Evolutionary conservation across 2,329 filamentous ascomycete genomes (phyloP), one percentile per base, ranked within the genome.

Genomic region (Beauveria brongniartii): DNA sequence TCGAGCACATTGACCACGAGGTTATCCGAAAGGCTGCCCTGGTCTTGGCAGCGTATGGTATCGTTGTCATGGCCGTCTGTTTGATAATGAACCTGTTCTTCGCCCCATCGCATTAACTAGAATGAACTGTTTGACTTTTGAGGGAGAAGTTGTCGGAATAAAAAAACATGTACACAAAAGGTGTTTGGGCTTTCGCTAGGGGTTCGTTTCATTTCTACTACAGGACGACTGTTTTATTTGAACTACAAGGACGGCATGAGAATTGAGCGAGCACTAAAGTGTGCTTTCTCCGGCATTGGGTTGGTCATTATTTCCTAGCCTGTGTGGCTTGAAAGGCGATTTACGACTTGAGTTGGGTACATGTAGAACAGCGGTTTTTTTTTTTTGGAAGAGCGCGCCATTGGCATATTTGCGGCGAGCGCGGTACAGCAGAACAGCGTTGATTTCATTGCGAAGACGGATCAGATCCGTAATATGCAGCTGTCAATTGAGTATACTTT

Each of bases 61-160:
- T 91, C 9, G 75, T 89, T 54, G 92, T 99, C 58, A 97, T 99
- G 94, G 77, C 90, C 30, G 87, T 93, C 53, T 97, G 92, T 71
- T 75, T 99, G 67, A 77, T 84, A 48, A 91, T 92, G 70, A 97
- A 97, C 72, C 86, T 89, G 16, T 89, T 96, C 68, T 92, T 94
- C 67, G 80, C 84, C 55, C 82, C 80, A 60, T 80, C 81, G 61
- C 84, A 89, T 75, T 90, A n/a, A n/a, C n/a, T n/a, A 74, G 66
- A 26, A 30, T 26, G 18, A 10, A 34, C 12, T 37, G 34, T 51
- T 50, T 14, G 12, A 37, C 34, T 52, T 59, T 43, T 34, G 4
- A 12, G 16, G 3, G 51, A 43, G 7, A 41, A 18, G 12, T 41
- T n/a, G 30, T 24, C 20, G 55, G 43, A 12, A 28, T 20, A 10